Percentiles rank a stretch among this genome's conserved stretches.
Evolutionary conservation across 1,284 basidiomycete genomes (phyloP).

Genomic region (Phellopilus nigrolimitatus): DNA sequence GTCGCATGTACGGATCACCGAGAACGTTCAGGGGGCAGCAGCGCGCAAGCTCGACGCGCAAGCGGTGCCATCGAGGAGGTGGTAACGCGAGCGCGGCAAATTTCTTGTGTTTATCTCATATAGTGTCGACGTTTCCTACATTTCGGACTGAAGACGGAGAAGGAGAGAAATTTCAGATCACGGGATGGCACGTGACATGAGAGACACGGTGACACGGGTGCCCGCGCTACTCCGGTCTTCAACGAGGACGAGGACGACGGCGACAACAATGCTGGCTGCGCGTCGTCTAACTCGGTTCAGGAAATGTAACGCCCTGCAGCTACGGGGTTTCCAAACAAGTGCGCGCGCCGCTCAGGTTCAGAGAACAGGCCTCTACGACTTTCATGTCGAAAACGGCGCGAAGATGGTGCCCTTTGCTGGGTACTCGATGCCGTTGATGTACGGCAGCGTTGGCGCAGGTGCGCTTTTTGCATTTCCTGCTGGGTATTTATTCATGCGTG

Average conservation of each 20-base stretch:
- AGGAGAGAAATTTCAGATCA: too few species aligned
- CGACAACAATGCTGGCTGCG: conserved; percentile 4
- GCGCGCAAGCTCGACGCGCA: too few species aligned
- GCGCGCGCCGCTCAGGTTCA: conserved; percentile 26
- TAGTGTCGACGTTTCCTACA: too few species aligned
- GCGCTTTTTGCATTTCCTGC: conserved; percentile 18
- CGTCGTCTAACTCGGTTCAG: conserved; percentile 1
- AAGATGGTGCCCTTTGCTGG: conserved; percentile 99
- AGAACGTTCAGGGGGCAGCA: too few species aligned
- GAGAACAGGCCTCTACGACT: conserved; percentile 85
- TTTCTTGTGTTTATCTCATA: too few species aligned
- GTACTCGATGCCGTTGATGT: conserved; percentile 90
- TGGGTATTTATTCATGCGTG: conserved; percentile 13
- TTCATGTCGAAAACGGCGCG: conserved; percentile 80
- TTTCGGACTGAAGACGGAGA: too few species aligned
- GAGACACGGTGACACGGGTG: too few species aligned
- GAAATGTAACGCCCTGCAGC: not conserved
- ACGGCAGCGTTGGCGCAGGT: conserved; percentile 83
- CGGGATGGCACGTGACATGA: too few species aligned
- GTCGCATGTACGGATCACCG: too few species aligned
- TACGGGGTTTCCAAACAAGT: conserved; percentile 6
- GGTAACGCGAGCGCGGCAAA: too few species aligned
- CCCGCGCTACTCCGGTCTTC: too few species aligned
- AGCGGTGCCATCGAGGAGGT: too few species aligned
- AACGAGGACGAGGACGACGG: not conserved